Evolutionary conservation across 163 green algal species (phyloP).

Genomic region (Scenedesmus sp.): DNA sequence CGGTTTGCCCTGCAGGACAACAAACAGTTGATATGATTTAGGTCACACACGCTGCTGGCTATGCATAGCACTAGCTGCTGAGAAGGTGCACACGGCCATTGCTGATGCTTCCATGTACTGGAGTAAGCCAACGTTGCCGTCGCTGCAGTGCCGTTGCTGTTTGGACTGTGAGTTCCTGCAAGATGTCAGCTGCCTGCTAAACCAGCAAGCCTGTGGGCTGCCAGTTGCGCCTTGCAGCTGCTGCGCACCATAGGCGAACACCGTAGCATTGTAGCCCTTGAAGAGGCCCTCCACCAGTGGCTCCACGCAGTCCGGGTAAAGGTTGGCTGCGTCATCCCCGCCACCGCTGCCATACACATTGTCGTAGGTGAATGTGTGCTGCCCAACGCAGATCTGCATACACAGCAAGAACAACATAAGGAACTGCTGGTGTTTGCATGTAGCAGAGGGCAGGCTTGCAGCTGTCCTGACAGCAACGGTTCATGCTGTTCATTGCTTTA

Average conservation of each 20-base stretch:
- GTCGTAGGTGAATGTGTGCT: conserved; percentile 91
- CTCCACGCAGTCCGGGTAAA: conserved; percentile 85
- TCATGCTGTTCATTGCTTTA: not conserved
- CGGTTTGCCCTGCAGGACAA: conserved; percentile 81
- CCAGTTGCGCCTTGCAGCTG: not conserved
- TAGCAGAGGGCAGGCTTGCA: not conserved
- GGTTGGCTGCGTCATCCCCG: conserved; percentile 53
- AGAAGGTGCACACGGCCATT: not conserved
- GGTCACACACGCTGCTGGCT: not conserved
- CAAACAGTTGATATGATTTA: not conserved
- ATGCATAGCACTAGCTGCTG: not conserved
- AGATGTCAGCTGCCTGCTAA: not conserved
- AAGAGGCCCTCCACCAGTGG: conserved; percentile 93
- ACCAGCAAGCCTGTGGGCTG: not conserved
- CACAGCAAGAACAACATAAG: not conserved
- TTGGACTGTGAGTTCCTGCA: not conserved
- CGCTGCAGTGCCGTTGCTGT: not conserved
- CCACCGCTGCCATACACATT: conserved; percentile 80
- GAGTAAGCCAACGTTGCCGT: too few species aligned
- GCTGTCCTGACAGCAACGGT: not conserved
- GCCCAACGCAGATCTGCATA: conserved; percentile 69
- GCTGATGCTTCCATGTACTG: too few species aligned
- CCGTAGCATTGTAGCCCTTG: conserved; percentile 94
- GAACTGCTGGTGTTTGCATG: not conserved
- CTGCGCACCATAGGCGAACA: conserved; percentile 71